Conservation (phyloP, 495 filamentous ascomycete species). For the Daldinia bambusicola region DNA sequence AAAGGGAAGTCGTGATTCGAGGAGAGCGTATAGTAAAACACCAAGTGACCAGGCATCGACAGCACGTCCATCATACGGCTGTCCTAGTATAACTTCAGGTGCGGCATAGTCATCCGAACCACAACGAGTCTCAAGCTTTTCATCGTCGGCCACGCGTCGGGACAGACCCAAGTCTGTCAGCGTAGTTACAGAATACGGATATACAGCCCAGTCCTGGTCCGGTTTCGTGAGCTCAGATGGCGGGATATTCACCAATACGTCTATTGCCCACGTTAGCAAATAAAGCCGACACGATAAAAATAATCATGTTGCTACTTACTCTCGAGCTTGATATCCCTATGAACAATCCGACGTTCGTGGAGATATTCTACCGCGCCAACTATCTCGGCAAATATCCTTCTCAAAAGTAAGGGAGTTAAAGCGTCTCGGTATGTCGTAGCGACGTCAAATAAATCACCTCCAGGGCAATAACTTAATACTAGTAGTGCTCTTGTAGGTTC, state of each 20-base stretch:
- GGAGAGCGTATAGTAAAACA: constrained; percentile 90
- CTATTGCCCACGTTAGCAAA: constrained; percentile 58
- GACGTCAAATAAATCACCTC: constrained; percentile 94
- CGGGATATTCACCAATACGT: constrained; percentile 88
- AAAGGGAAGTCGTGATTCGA: constrained; percentile 92
- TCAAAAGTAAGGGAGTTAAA: constrained; percentile 74
- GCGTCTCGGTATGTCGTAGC: constrained; percentile 73
- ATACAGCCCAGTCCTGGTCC: constrained; percentile 69
- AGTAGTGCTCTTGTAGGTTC: constrained; percentile 82
- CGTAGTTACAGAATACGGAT: constrained; percentile 83
- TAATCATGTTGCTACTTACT: constrained; percentile 66
- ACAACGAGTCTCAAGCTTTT: constrained; percentile 86
- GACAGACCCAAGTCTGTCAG: constrained; percentile 95
- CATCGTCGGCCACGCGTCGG: constrained; percentile 78
- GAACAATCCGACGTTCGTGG: constrained; percentile 85
- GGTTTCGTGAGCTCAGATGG: constrained; percentile 58
- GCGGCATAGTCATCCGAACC: constrained; percentile 97
- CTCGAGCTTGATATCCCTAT: constrained; percentile 97
- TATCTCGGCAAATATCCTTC: constrained; percentile 90
- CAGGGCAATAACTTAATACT: constrained; percentile 90
- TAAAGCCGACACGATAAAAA: constrained; percentile 1
- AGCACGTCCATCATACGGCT: constrained; percentile 90
- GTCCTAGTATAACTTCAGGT: constrained; percentile 93
- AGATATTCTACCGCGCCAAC: constrained; percentile 87
- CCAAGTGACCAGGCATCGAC: constrained; percentile 97